Conservation (phyloP, 306 rosid species). For the Herpetospermum pedunculosum region DNA sequence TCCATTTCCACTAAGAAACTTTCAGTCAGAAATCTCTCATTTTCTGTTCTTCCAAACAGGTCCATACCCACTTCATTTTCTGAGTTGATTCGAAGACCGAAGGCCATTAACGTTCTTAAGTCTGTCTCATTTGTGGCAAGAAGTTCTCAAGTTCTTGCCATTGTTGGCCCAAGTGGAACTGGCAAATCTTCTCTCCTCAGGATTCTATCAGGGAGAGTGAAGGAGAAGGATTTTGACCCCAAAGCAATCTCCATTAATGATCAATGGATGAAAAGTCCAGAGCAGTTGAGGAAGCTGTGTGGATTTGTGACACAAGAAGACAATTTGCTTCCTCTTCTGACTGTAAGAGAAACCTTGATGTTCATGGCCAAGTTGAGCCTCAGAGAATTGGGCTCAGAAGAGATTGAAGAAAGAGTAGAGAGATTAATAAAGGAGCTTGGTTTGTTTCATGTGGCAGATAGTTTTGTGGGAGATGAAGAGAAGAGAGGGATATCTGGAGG, state of each 20-base stretch:
- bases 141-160: slow-evolving; percentile 59
- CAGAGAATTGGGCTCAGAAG: slow-evolving; percentile 29
- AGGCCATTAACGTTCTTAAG: slow-evolving; percentile 44
- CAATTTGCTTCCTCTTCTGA: slow-evolving; percentile 67
- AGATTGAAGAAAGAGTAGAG: slow-evolving; percentile 50
- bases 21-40: slow-evolving; percentile 43
- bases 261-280: slow-evolving; percentile 31
- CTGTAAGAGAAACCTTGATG: slow-evolving; percentile 69
- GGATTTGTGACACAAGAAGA: slow-evolving; percentile 89
- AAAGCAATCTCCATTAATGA: slow-evolving; percentile 44
- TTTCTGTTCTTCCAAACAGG: slow-evolving; percentile 30
- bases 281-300: slow-evolving; percentile 55
- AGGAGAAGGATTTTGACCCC: slow-evolving; percentile 34
- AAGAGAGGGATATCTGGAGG: slow-evolving; percentile 80
- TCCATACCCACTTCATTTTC: slow-evolving; percentile 22
- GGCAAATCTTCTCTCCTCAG: slow-evolving; percentile 78
- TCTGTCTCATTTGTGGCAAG: slow-evolving; percentile 66
- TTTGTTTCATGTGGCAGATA: slow-evolving; percentile 52
- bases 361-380: slow-evolving; percentile 71
- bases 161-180: slow-evolving; percentile 89
- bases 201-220: slow-evolving; percentile 48
- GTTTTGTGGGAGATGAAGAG: slow-evolving; percentile 79
- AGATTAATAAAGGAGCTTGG: slow-evolving; percentile 68
- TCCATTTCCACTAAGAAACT: slow-evolving; percentile 24
- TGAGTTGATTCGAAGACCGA: slow-evolving; percentile 28